Conservation (phyloP, 2,329 filamentous ascomycete species). For the Colletotrichum musae region DNA sequence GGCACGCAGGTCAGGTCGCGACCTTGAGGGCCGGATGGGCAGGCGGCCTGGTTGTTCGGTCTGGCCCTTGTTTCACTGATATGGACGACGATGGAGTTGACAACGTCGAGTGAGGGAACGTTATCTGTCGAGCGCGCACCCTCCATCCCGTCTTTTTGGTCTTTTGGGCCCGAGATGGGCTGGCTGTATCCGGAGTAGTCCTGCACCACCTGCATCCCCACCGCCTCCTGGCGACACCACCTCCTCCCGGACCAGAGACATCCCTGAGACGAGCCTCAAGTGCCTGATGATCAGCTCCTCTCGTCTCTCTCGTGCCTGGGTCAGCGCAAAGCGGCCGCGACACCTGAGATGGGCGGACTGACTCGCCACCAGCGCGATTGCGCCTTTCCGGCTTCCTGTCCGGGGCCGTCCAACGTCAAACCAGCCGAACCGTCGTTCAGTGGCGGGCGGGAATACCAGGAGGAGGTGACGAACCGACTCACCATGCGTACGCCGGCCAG, state of each 20-base stretch:
- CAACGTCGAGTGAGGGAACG: slow-evolving; percentile 36
- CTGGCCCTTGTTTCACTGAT: slow-evolving; percentile 42
- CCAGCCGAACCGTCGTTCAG: slow-evolving; percentile 26
- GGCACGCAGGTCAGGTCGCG: slow-evolving; percentile 32
- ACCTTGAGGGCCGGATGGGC: slow-evolving; percentile 22
- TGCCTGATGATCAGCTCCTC: slow-evolving; percentile 34
- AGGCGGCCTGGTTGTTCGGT: slow-evolving; percentile 35
- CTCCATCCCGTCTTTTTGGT: slow-evolving; percentile 20
- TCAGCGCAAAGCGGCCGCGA: slow-evolving; percentile 32
- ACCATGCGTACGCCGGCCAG: not conserved
- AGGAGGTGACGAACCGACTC: slow-evolving; percentile 29
- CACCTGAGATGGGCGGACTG: slow-evolving; percentile 21
- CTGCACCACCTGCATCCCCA: slow-evolving; percentile 39
- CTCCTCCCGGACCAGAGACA: slow-evolving; percentile 17
- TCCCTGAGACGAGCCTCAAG: slow-evolving; percentile 39
- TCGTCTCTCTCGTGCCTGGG: slow-evolving; percentile 34
- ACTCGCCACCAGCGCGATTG: slow-evolving; percentile 31
- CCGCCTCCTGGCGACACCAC: slow-evolving; percentile 27
- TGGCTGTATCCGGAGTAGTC: no score
- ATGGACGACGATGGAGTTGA: slow-evolving; percentile 20
- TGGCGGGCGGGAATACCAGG: slow-evolving; percentile 2
- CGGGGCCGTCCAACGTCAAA: slow-evolving; percentile 15
- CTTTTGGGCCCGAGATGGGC: slow-evolving; percentile 27
- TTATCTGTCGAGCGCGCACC: slow-evolving; percentile 34
- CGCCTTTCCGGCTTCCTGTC: slow-evolving; percentile 26